Base-by-base conservation (phyloP, 1,284 basidiomycete species). In the Takashimella tepidaria region DNA sequence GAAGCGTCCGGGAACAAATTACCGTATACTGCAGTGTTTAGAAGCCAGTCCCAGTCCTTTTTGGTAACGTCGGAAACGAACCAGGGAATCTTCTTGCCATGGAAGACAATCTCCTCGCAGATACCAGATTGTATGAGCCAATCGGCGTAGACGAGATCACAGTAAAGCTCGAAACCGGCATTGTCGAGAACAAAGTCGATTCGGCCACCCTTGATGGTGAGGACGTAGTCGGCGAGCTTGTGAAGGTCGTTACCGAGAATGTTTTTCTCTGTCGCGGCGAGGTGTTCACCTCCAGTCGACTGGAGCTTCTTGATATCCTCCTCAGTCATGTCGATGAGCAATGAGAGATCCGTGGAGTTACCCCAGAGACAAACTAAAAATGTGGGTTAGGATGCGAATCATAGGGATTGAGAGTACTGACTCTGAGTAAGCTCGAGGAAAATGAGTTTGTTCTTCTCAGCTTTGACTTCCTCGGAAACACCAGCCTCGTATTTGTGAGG, bases 261-360 rank as follows among this genome's bases (percentile, higher is more conserved):
- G 72, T 98, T 97, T 79, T 95, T 92, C 77, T 97, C 92, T 0
- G 93, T 96, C 1, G 91, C 89, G 5, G 93, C 92, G 45, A 98
- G 84, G 62, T 92, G 86, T 53, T 95, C 93, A 25, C 92, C 92
- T 23, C 93, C 95, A 20, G 93, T 97, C 16, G 91, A 92, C 74
- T 98, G 93, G n/a, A 98, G 82, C 52, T 88, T 84, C 77, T 95
- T 95, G 78, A 98, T 97, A 75, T 98, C 93, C 44, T 98, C 93
- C 76, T 98, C 93, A 12, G 90, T 91, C 93, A 97, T 97, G 78
- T 98, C 92, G 78, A 97, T 98, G 52, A 98, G 81, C 27, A 98
- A 82, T 2, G 91, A 95, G 51, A 98, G 80, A 75, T 98, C 93
- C 54, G 95, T 98, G n/a, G 91, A 89, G 77, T 95, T 95, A 16